Base-by-base conservation (phyloP, 2,329 filamentous ascomycete species). In the Lojkania enalia region DNA sequence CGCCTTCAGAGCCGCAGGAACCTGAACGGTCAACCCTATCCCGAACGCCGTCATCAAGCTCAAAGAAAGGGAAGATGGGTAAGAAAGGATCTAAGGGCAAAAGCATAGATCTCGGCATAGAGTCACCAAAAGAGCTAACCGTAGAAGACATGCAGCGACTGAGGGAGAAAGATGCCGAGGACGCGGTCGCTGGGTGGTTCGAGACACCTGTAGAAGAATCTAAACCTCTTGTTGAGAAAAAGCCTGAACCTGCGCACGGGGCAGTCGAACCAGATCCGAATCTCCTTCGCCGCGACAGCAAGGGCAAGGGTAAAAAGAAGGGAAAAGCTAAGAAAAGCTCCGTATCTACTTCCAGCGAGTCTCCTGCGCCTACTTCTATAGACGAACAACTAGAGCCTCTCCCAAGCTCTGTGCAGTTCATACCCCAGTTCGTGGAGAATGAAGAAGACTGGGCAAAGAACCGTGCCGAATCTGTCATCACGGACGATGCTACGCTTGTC, bases 21-120 rank as follows among this genome's bases (percentile, higher is more conserved):
- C 35, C 48, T 13, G 44, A 52, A 27, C 44, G 41, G 16, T 45
- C 55, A 5, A 33, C 37, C 14, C 32, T 45, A 18, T 36, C 42
- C 13, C 52, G 39, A n/a, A 35, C 46, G 3, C 36, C 52, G 14
- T 49, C 50, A 6, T 37, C 51, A 7, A 58, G 38, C 12, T 49
- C 46, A 7, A 64, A 68, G 49, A 70, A 66, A 43, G 46, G 38
- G 11, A 66, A 66, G 51, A 67, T 69, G 49, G 55, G 53, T 15
- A 69, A 65, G 45, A 65, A 66, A 29, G 60, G 54, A 3, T 56
- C 53, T 2, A 65, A 63, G 39, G 48, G 55, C 20, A 60, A 61
- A 38, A 63, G 55, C 15, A 46, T 57, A 12, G 52, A 56, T 16
- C 35, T 56, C 2, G 42, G 20, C 14, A 19, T 21, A 5, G 44